Percentiles rank a stretch among this genome's conserved stretches.
phyloP scores from a whole-genome alignment of 1,284 basidiomycete genomes.

The Sanghuangporus weigelae region DNA sequence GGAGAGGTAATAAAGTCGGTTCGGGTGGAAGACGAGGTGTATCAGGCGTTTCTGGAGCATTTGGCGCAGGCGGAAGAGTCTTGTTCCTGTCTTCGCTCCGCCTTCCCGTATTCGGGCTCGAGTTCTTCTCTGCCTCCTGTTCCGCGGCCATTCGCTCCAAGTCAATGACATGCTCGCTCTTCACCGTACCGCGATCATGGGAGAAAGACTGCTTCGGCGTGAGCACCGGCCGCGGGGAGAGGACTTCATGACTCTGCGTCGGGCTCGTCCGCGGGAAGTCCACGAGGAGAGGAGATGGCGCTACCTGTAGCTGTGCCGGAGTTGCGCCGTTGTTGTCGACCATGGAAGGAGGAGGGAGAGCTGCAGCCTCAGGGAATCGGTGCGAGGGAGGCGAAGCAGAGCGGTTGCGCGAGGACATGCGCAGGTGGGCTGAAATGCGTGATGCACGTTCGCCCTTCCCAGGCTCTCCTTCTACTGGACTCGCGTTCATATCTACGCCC shows the following conservation, averaged over 20 bases:
- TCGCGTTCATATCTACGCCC: conserved; percentile 17
- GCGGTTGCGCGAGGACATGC: conserved; percentile 48
- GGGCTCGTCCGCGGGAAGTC: conserved; percentile 16
- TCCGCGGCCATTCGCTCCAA: conserved; percentile 66
- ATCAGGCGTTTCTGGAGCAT: conserved; percentile 4
- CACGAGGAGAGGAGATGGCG: not conserved
- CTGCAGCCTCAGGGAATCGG: conserved; percentile 25
- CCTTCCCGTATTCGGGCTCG: conserved; percentile 12
- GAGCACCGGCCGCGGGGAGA: conserved; percentile 56
- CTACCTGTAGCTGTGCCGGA: conserved; percentile 6
- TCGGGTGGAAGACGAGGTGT: conserved; percentile 12
- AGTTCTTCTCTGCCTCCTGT: conserved; percentile 27
- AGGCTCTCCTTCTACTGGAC: conserved; percentile 38
- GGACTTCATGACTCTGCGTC: conserved; percentile 31
- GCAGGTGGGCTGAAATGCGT: conserved; percentile 54
- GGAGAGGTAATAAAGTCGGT: conserved; percentile 10
- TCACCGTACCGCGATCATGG: conserved; percentile 34
- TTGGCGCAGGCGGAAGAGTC: conserved; percentile 41
- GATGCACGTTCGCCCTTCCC: conserved; percentile 58
- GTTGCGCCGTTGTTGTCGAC: not conserved
- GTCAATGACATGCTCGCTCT: conserved; percentile 54
- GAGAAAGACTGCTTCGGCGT: conserved; percentile 51
- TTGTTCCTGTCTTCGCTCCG: conserved; percentile 41
- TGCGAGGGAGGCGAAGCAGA: conserved; percentile 53
- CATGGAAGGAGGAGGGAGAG: not conserved